phyloP scores from a whole-genome alignment of 2,329 filamentous ascomycete genomes.

The Cytospora chrysosperma region DNA sequence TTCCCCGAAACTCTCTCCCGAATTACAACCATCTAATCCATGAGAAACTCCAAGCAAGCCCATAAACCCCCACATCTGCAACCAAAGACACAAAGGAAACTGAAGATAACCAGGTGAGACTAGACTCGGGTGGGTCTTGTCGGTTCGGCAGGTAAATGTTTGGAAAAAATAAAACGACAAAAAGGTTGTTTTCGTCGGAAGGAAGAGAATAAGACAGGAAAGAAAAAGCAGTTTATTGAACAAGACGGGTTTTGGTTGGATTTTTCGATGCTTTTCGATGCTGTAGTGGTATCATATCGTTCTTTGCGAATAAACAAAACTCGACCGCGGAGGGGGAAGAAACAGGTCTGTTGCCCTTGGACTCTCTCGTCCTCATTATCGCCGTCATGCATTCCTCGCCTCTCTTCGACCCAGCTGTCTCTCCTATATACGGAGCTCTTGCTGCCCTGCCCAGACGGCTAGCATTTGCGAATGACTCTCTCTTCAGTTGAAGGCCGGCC shows the following conservation, averaged over 20 bases:
- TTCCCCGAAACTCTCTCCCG: neutral
- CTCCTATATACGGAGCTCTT: neutral
- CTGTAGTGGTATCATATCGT: slow-evolving; percentile 27
- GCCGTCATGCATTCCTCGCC: slow-evolving; percentile 1
- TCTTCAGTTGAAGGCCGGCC: slow-evolving; percentile 17
- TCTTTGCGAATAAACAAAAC: slow-evolving; percentile 23
- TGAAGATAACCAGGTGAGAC: neutral
- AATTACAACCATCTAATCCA: slow-evolving; percentile 6
- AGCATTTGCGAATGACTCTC: neutral
- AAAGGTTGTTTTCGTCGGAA: neutral
- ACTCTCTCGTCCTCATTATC: slow-evolving; percentile 17
- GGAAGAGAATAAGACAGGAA: neutral
- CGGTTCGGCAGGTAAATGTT: neutral
- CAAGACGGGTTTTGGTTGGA: slow-evolving; percentile 12
- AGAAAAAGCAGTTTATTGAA: slow-evolving; percentile 13
- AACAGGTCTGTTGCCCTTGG: slow-evolving; percentile 4
- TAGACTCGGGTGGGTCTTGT: slow-evolving; percentile 9
- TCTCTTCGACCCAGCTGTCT: neutral
- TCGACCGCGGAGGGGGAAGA: neutral
- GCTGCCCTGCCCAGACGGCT: slow-evolving; percentile 26
- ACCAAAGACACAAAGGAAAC: slow-evolving; percentile 13
- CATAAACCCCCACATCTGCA: neutral
- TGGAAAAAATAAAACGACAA: slow-evolving; percentile 6
- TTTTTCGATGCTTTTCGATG: slow-evolving; percentile 21
- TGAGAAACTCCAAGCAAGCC: slow-evolving; percentile 4